phyloP scores from a whole-genome alignment of 371 early-diverging fungal species.

The Gilbertella persicaria region DNA sequence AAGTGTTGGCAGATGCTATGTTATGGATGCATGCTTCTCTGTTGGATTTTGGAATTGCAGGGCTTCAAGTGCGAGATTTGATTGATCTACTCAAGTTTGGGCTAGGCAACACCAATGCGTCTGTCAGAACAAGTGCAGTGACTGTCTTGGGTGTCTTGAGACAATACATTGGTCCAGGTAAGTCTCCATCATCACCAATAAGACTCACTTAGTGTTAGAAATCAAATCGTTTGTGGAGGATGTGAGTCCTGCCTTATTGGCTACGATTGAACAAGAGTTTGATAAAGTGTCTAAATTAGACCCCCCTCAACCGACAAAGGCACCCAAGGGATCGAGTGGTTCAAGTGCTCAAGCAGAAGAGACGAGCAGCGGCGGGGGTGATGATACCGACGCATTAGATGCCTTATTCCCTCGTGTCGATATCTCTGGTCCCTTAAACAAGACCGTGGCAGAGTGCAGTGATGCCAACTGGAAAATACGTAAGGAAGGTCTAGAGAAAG shows the following conservation, averaged over 20 bases:
- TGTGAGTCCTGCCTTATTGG: slow-evolving; percentile 77
- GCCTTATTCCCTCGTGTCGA: slow-evolving; percentile 89
- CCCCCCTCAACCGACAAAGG: slow-evolving; percentile 75
- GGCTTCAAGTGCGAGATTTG: slow-evolving; percentile 75
- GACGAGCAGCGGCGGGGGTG: slow-evolving; percentile 20
- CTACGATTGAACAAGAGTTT: slow-evolving; percentile 90
- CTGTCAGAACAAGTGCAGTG: slow-evolving; percentile 81
- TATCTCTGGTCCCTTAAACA: slow-evolving; percentile 53
- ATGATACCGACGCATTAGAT: slow-evolving; percentile 66
- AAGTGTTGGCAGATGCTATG: slow-evolving; percentile 83
- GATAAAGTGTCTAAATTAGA: slow-evolving; percentile 79
- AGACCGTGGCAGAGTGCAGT: slow-evolving; percentile 61
- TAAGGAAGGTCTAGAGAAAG: slow-evolving; percentile 90
- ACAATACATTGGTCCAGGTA: slow-evolving; percentile 83
- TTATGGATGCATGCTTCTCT: slow-evolving; percentile 80
- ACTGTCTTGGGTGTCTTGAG: slow-evolving; percentile 78
- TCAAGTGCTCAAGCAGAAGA: neutral
- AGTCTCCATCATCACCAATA: no score
- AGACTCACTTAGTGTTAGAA: no score
- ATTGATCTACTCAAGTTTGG: slow-evolving; percentile 82
- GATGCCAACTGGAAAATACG: slow-evolving; percentile 94
- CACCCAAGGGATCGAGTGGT: slow-evolving; percentile 16
- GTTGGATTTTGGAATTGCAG: slow-evolving; percentile 86
- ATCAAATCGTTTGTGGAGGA: slow-evolving; percentile 82
- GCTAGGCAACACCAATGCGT: slow-evolving; percentile 80